phyloP scores from a whole-genome alignment of 108 stramenopile genomes.

The Skeletonema tropicum region DNA sequence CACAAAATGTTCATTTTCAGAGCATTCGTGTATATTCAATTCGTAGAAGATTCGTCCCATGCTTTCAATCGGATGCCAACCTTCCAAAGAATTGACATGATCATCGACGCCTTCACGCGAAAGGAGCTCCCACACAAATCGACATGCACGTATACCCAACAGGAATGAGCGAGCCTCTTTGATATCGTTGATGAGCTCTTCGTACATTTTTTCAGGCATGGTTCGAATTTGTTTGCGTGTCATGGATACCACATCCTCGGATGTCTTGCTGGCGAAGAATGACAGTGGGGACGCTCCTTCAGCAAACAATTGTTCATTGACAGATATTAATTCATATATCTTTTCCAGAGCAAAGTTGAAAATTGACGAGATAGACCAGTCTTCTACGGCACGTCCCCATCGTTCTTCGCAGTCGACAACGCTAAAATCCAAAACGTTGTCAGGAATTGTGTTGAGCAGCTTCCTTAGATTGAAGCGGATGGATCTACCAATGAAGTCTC shows the following conservation, averaged over 20 bases:
- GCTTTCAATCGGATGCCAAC: constrained; percentile 49
- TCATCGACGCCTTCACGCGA: constrained; percentile 51
- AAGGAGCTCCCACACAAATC: constrained; percentile 51
- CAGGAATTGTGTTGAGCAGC: constrained; percentile 49
- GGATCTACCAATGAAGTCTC: constrained; percentile 53
- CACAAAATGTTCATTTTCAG: constrained; percentile 31
- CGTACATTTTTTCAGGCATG: constrained; percentile 27
- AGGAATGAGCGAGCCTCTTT: constrained; percentile 44
- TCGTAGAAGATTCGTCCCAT: constrained; percentile 34
- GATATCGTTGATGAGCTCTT: constrained; percentile 48
- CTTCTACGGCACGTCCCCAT: constrained; percentile 50
- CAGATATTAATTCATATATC: constrained; percentile 32
- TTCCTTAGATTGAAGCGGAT: constrained; percentile 56
- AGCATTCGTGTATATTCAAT: constrained; percentile 29
- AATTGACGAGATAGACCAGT: constrained; percentile 60
- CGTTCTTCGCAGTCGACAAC: constrained; percentile 27
- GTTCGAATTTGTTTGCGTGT: constrained; percentile 10
- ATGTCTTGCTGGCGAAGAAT: constrained; percentile 44
- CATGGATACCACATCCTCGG: constrained; percentile 16
- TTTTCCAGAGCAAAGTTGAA: constrained; percentile 49
- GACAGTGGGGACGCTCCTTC: constrained; percentile 13
- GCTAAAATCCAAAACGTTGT: constrained; percentile 27
- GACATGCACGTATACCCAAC: constrained; percentile 46
- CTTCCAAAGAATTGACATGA: constrained; percentile 43
- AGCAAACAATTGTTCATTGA: constrained; percentile 14